phyloP scores from a whole-genome alignment of 2,329 filamentous ascomycete genomes.

The Decorospora gaudefroyi region DNA sequence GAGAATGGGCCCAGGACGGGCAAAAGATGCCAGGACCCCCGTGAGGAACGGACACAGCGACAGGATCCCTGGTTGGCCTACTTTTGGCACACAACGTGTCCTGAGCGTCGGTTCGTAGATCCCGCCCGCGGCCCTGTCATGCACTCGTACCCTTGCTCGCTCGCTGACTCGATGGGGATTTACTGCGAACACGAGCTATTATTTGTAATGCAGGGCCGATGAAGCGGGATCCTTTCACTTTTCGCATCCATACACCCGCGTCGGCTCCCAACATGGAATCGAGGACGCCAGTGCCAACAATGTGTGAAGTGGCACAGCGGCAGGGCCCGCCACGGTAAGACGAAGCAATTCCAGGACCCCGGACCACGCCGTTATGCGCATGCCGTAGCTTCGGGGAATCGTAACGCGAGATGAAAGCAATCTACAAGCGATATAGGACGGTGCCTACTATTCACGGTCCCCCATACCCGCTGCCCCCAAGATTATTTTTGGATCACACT shows the following conservation, averaged over 20 bases:
- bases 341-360: conserved; percentile 19
- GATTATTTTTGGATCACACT: conserved; percentile 40
- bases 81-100: conserved; percentile 46
- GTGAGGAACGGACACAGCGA: conserved; percentile 20
- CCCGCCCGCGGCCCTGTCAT: conserved; percentile 38
- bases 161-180: conserved; percentile 14
- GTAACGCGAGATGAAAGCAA: conserved; percentile 42
- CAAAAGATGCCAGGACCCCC: conserved; percentile 25
- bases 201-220: conserved; percentile 15
- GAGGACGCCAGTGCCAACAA: too few relatives aligned
- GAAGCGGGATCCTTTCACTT: conserved; percentile 1
- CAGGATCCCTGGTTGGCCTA: conserved; percentile 32
- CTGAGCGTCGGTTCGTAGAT: conserved; percentile 47
- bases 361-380: conserved; percentile 30
- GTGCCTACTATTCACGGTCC: conserved; percentile 46
- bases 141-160: conserved; percentile 13
- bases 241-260: neutral
- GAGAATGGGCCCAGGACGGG: conserved; percentile 30
- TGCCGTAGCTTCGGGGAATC: conserved; percentile 33
- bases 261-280: too few relatives aligned
- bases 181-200: conserved; percentile 5
- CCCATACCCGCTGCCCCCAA: conserved; percentile 38
- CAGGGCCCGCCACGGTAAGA: conserved; percentile 25
- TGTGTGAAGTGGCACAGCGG: conserved; percentile 21
- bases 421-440: conserved; percentile 37